These are phyloP conservation scores for Yamadazyma paraphyllophila DNA, from an alignment of 805 yeast species.

Conservation along the genomic window DNA sequence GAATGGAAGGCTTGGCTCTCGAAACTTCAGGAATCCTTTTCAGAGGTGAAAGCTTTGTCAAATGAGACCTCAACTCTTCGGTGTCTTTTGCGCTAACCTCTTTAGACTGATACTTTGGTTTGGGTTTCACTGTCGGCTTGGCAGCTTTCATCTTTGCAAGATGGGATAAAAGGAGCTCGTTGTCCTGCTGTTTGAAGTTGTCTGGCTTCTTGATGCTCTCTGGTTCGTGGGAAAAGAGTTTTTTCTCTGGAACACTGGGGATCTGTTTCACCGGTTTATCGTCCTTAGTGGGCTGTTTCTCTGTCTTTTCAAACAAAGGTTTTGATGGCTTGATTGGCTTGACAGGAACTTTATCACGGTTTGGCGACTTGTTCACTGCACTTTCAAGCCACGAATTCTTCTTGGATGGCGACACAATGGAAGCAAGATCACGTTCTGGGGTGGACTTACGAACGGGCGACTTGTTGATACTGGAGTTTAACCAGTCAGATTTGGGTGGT, in stretches of 20 bases:
- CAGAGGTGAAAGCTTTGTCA: conserved; percentile 1
- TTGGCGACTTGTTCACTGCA: conserved; percentile 10
- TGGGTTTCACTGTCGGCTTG: conserved; percentile 9
- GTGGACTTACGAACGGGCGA: background rate
- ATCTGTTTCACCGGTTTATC: too few species aligned
- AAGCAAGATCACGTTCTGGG: background rate
- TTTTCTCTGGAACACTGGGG: background rate
- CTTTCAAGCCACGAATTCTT: conserved; percentile 13
- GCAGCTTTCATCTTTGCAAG: conserved; percentile 21
- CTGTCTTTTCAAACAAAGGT: background rate
- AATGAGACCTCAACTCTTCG: conserved; percentile 1
- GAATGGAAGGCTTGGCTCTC: conserved; percentile 5
- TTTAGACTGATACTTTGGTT: conserved; percentile 17
- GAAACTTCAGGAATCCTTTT: background rate
- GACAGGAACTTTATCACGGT: background rate
- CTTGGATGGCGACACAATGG: conserved; percentile 5
- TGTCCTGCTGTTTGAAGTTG: conserved; percentile 22
- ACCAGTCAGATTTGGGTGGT: conserved; percentile 16
- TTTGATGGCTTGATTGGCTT: background rate
- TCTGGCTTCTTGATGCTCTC: background rate
- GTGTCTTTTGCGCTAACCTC: conserved; percentile 11
- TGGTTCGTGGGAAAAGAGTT: background rate
- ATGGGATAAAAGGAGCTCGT: conserved; percentile 23
- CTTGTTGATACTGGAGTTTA: conserved; percentile 8
- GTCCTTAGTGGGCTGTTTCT: too few species aligned